A percentile compares a stretch with the other conserved stretches of the same genome.
Evolutionary conservation across 441 rosid species (phyloP).

Genomic region (Mallotus japonicus): DNA sequence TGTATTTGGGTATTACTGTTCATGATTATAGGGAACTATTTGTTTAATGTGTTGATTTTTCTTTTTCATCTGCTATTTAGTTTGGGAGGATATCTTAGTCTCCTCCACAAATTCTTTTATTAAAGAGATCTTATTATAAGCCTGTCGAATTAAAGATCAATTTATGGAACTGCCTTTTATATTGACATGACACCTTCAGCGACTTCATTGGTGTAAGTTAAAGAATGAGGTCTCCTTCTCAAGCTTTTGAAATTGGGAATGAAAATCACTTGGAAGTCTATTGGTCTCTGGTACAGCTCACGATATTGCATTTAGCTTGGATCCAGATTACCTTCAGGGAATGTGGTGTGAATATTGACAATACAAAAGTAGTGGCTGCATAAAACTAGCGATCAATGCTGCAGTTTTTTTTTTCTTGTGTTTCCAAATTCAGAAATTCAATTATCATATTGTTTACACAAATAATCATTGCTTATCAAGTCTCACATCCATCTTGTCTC

Average conservation of each 20-base stretch:
- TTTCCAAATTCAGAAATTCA: not conserved
- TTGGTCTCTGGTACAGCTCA: not conserved
- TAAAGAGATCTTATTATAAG: not conserved
- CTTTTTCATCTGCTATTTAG: not conserved
- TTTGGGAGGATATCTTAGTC: not conserved
- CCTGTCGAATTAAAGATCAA: not conserved
- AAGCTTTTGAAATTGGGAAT: slow-evolving; percentile 3
- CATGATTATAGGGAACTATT: too few relatives aligned
- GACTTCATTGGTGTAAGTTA: not conserved
- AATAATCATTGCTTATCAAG: not conserved
- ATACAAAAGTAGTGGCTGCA: not conserved
- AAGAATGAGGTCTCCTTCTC: not conserved
- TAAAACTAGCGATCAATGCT: not conserved
- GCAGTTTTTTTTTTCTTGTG: not conserved
- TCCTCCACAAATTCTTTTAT: not conserved
- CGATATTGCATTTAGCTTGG: not conserved
- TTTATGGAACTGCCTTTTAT: not conserved
- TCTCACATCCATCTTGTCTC: not conserved
- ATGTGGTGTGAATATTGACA: not conserved
- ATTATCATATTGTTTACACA: not conserved
- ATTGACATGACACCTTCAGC: not conserved
- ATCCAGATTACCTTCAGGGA: not conserved
- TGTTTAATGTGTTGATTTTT: not conserved
- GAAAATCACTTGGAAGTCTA: not conserved
- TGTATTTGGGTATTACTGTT: not conserved